Conservation (phyloP, 441 rosid genomes). For the Pelargonium hybrid region DNA sequence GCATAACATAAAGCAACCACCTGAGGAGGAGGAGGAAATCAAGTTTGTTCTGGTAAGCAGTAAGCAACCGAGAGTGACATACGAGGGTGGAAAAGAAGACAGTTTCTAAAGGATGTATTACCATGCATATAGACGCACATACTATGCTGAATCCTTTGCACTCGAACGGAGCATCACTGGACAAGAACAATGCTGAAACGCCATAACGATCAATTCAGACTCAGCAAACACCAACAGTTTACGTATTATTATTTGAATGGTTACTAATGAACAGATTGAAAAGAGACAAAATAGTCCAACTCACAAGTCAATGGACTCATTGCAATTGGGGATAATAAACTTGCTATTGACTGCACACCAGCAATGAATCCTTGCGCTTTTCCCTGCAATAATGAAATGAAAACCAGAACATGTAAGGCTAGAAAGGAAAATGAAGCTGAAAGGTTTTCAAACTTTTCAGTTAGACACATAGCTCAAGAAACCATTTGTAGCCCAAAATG, state of each 20-base stretch:
- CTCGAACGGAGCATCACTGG: slow-evolving; percentile 22
- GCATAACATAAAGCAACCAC: slow-evolving; percentile 17
- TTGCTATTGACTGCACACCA: slow-evolving; percentile 18
- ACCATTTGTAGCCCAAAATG: neutral
- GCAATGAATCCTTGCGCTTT: slow-evolving; percentile 11
- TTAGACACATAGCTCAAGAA: neutral
- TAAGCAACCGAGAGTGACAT: neutral
- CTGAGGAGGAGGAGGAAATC: slow-evolving; percentile 13
- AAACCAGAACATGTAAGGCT: neutral
- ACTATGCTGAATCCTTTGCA: slow-evolving; percentile 23
- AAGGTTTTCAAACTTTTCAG: neutral
- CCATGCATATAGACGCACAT: slow-evolving; percentile 2
- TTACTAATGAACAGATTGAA: neutral
- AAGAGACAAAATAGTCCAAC: neutral
- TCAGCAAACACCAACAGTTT: neutral
- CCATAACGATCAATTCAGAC: neutral
- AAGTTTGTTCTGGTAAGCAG: neutral
- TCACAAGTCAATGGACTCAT: slow-evolving; percentile 24
- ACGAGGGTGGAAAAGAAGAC: neutral
- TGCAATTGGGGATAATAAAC: slow-evolving; percentile 22
- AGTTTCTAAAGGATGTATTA: neutral
- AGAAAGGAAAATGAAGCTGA: neutral
- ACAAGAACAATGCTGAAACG: slow-evolving; percentile 22
- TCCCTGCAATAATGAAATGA: neutral
- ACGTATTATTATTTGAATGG: neutral